A percentile compares a stretch with the other conserved stretches of the same genome.
Conservation (phyloP, 2,329 filamentous ascomycete genomes). For the Neofusicoccum umdonicola region DNA sequence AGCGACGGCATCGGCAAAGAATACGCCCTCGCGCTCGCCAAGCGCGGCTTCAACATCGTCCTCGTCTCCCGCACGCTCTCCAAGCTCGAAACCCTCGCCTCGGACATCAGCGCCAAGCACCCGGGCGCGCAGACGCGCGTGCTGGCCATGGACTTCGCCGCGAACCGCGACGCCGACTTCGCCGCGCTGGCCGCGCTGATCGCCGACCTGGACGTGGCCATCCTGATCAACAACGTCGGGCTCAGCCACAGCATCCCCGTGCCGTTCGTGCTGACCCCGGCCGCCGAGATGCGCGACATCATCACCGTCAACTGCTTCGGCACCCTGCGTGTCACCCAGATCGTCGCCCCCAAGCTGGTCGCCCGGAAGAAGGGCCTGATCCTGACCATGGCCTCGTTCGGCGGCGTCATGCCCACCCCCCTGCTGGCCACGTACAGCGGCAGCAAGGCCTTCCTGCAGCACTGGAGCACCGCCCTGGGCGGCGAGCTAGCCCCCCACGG, state of each 20-base stretch:
- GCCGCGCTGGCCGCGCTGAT: conserved; percentile 67
- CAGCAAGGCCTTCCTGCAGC: conserved; percentile 95
- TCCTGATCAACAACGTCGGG: conserved; percentile 96
- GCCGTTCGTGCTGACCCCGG: conserved; percentile 75
- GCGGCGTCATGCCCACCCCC: conserved; percentile 86
- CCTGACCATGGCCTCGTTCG: conserved; percentile 96
- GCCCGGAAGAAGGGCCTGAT: conserved; percentile 83
- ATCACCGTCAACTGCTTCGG: conserved; percentile 93
- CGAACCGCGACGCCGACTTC: conserved; percentile 78
- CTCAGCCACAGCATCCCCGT: conserved; percentile 92
- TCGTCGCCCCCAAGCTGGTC: conserved; percentile 81
- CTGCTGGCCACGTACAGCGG: conserved; percentile 94
- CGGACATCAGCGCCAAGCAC: conserved; percentile 72
- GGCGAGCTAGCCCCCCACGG: conserved; percentile 77
- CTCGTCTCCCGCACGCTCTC: conserved; percentile 94
- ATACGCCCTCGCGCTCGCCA: conserved; percentile 84
- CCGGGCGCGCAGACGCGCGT: conserved; percentile 69
- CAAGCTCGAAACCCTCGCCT: conserved; percentile 76
- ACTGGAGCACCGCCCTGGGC: conserved; percentile 86
- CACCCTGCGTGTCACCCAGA: conserved; percentile 82
- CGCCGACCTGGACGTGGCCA: conserved; percentile 72
- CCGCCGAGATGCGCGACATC: conserved; percentile 81
- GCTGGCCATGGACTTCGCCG: conserved; percentile 87
- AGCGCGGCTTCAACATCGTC: conserved; percentile 90
- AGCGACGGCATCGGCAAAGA: conserved; percentile 97